phyloP scores from a whole-genome alignment of 2,329 filamentous ascomycete genomes.

The Pseudogymnoascus sp. region DNA sequence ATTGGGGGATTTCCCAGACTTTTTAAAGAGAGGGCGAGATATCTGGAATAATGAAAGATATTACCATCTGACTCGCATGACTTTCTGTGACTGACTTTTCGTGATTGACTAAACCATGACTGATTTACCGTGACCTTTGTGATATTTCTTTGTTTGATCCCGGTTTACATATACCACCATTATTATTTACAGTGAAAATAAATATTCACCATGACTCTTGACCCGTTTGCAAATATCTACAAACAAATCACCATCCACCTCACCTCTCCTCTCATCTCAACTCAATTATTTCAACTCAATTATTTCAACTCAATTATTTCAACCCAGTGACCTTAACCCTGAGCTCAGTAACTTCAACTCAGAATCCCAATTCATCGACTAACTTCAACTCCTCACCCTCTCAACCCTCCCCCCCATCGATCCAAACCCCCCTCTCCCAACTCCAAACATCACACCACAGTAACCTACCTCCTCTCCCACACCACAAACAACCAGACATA shows the following conservation, averaged over 20 bases:
- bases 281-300: not conserved
- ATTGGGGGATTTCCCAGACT: not conserved
- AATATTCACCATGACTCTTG: not conserved
- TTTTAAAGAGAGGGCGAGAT: constrained; percentile 5
- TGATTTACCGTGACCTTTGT: not conserved
- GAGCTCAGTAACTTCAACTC: no score
- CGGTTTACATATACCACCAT: not conserved
- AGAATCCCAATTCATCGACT: no score
- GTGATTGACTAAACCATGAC: not conserved
- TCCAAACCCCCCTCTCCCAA: not conserved
- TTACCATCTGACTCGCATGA: not conserved
- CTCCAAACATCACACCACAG: not conserved
- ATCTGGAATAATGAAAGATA: constrained; percentile 8
- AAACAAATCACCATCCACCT: not conserved
- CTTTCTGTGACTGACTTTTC: not conserved
- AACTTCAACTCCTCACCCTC: no score
- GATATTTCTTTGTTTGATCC: not conserved
- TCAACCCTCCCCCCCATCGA: not conserved
- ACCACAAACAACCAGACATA: not conserved
- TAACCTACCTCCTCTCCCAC: not conserved
- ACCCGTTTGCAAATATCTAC: not conserved
- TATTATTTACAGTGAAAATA: not conserved
- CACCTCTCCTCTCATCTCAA: not conserved
- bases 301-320: not conserved
- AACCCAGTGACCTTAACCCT: no score